These are phyloP conservation scores for Apophysomyces elegans DNA, from an alignment of 371 early-diverging fungal genomes.

Conservation along the genomic window DNA sequence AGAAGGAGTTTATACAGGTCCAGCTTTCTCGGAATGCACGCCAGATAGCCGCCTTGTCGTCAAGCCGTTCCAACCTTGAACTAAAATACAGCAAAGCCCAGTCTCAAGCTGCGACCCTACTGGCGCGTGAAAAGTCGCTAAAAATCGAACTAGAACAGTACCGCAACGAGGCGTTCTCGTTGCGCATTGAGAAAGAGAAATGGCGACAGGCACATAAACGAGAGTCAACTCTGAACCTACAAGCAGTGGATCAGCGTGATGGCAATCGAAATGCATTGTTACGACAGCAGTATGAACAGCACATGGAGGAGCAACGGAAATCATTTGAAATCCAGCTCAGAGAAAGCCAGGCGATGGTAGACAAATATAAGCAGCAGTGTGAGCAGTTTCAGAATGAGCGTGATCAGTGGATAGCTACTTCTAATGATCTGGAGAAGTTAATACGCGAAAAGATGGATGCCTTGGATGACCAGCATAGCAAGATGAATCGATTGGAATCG, in stretches of 20 bases:
- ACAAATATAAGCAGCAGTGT: conserved; percentile 33
- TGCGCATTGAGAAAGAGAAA: conserved; percentile 37
- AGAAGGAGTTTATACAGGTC: background rate
- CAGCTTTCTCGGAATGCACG: background rate
- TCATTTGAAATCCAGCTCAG: conserved; percentile 50
- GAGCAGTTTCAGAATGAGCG: conserved; percentile 34
- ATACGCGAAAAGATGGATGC: conserved; percentile 40
- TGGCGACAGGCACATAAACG: conserved; percentile 40
- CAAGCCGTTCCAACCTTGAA: conserved; percentile 34
- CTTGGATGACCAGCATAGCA: conserved; percentile 26
- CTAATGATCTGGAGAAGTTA: conserved; percentile 43
- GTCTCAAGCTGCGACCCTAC: conserved; percentile 25
- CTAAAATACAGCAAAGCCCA: conserved; percentile 29
- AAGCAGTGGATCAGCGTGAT: conserved; percentile 19
- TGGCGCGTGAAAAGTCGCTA: conserved; percentile 21
- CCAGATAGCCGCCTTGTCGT: conserved; percentile 14
- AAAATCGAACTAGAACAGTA: conserved; percentile 35
- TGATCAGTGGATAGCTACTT: conserved; percentile 35
- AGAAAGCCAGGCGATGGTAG: conserved; percentile 42
- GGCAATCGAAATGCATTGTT: conserved; percentile 22
- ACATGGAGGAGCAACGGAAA: conserved; percentile 45
- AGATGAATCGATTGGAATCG: background rate
- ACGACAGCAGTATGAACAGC: conserved; percentile 42
- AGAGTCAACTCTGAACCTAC: conserved; percentile 31
- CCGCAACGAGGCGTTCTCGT: conserved; percentile 29